Conservation (phyloP, 768 basidiomycete genomes). For the Daedaleopsis nitida region DNA sequence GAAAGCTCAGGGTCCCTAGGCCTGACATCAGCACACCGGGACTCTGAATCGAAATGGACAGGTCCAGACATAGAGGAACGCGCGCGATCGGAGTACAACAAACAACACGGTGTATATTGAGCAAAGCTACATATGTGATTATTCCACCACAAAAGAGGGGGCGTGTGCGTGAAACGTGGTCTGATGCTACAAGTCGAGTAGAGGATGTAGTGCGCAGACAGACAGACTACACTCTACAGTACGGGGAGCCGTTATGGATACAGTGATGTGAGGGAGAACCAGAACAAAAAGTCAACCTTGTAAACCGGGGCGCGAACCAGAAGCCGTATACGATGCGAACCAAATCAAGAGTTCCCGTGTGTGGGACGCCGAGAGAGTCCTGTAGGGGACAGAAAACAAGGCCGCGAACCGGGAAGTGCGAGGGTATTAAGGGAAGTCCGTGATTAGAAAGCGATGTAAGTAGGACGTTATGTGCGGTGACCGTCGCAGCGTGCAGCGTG, state of each 20-base stretch:
- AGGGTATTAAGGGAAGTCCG: background rate
- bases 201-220: background rate
- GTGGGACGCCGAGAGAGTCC: background rate
- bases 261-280: slow-evolving; percentile 3
- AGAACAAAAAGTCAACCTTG: background rate
- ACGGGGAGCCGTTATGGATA: slow-evolving; percentile 17
- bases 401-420: background rate
- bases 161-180: slow-evolving; percentile 4
- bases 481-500: background rate
- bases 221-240: background rate
- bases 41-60: no score
- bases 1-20: no score
- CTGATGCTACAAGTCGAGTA: slow-evolving; percentile 18
- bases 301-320: background rate
- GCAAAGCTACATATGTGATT: slow-evolving; percentile 8
- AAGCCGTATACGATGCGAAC: background rate
- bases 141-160: background rate
- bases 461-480: background rate
- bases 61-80: no score
- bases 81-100: background rate
- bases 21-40: no score
- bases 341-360: background rate
- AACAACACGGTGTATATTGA: slow-evolving; percentile 14
- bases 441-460: slow-evolving; percentile 14
- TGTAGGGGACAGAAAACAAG: background rate